Evolutionary conservation across 345 rosid species (phyloP), one percentile per base, ranked within the genome.

Genomic region (Anacardium occidentale): DNA sequence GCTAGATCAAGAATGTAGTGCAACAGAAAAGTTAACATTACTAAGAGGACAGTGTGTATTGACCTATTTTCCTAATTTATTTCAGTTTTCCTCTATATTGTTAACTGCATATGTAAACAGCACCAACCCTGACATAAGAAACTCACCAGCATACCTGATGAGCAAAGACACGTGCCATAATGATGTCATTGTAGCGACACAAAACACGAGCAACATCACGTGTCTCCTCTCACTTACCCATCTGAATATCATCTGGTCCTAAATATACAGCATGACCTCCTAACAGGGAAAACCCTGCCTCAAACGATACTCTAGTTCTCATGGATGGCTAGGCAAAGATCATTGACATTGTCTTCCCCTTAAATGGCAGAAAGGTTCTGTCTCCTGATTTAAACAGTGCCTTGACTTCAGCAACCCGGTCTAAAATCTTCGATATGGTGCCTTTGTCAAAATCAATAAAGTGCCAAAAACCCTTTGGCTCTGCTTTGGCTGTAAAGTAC

Each of bases 121-220:
- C 42, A 24, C 21, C 20, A 57, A 78, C 26, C 65, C 65, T 25
- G n/a, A 72, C 76, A 76, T 12, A 47, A 63, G 73, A 73, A 87
- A 88, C 88, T 85, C 95, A 88, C 93, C 90, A 71, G 85, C 97
- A 69, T 89, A 92, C 97, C 99, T 92, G 94, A 91, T 91, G 98
- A 83, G 91, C 94, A 83, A 95, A 95, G 7, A 95, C 91, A 21
- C 97, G 96, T 0, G 99, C 98, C 98, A 91, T 91, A 62, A 95
- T 83, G 69, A 95, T 87, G 72, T 95, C 98, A 80, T 95, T 95
- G 72, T 95, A 95, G 77, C 96, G 77, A 53, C 82, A 87, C 21
- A 95, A 78, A 76, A 95, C 98, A 75, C 98, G 99, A 71, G 99
- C 97, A 64, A 92, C 94, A 68, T 95, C 98, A 9, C 93, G 94